Base-by-base conservation (phyloP, 2,329 filamentous ascomycete genomes). In the Neopestalotiopsis sp. region DNA sequence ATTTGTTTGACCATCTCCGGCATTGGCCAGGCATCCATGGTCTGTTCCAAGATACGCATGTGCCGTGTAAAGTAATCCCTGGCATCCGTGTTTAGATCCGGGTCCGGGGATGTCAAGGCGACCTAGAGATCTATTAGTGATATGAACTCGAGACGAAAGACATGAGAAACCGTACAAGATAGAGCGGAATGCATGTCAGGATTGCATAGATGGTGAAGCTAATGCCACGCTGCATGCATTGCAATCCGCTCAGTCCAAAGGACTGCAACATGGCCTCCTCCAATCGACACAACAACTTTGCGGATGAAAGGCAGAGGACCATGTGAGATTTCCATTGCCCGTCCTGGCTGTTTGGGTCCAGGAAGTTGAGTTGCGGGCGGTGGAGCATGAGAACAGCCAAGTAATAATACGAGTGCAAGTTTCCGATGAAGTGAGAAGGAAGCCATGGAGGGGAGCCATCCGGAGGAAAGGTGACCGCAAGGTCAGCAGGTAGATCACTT, bases 151-250 rank as follows among this genome's bases (percentile, higher is more conserved):
- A 30, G n/a, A 49, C 45, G 28, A 34, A 66, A 32, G 10, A 32
- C 58, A 38, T 38, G 9, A 66, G 64, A 62, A 34, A 63, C 88
- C 94, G 81, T 85, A 98, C 95, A 81, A 98, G 81, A 80, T 98
- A 95, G 67, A 98, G 87, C 81, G 98, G 95, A 30, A 95, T 95
- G 83, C 95, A 97, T 0, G 94, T 96, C 60, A 98, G 83, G 32
- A 97, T 90, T 68, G 91, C 90, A 77, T 98, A 98, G n/a, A 98
- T 94, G 5, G 94, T 94, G 76, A 97, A 98, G 80, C 95, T 97
- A 78, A 97, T 94, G 52, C 95, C 95, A 73, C 95, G 89, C 76
- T 95, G 92, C 95, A 98, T 98, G 81, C 92, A 97, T 74, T 96
- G 86, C 17, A 98, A 84, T 0, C 95, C 95, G 17, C 88, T 88